Conservation (phyloP, 768 basidiomycete species). For the Cyclocybe aegerita region DNA sequence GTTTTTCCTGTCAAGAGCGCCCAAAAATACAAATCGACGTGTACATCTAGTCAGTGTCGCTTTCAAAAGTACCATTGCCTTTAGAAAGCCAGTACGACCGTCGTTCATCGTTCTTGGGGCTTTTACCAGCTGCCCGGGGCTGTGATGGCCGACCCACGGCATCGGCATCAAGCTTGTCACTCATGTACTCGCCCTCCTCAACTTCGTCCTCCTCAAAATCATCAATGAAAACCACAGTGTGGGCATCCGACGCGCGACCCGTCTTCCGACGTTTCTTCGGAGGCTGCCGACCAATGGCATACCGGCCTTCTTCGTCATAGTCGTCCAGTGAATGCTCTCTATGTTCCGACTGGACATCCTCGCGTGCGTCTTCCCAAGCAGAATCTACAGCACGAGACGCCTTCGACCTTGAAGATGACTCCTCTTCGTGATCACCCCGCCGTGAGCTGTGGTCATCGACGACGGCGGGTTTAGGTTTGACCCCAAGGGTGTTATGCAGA, state of each 20-base stretch:
- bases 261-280: conserved; percentile 46
- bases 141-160: conserved; percentile 4
- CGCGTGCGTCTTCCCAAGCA: conserved; percentile 7
- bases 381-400: conserved; percentile 11
- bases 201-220: conserved; percentile 36
- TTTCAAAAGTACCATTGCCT: conserved; percentile 24
- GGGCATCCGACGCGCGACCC: conserved; percentile 35
- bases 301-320: conserved; percentile 57
- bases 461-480: conserved; percentile 28
- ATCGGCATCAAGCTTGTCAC: conserved; percentile 13
- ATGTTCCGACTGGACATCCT: conserved; percentile 5
- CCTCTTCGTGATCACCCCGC: neutral
- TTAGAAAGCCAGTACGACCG: conserved; percentile 65
- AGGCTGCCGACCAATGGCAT: conserved; percentile 49
- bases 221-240: conserved; percentile 52
- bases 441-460: conserved; percentile 2
- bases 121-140: conserved; percentile 6
- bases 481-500: conserved; percentile 60
- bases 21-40: too few species aligned
- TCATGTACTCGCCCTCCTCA: conserved; percentile 24
- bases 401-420: conserved; percentile 9
- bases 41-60: too few species aligned
- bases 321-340: neutral
- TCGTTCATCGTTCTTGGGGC: conserved; percentile 31
- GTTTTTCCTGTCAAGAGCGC: too few species aligned